phyloP scores from a whole-genome alignment of 1,139 yeast genomes.

The Lodderomyces pseudojiufengensis region DNA sequence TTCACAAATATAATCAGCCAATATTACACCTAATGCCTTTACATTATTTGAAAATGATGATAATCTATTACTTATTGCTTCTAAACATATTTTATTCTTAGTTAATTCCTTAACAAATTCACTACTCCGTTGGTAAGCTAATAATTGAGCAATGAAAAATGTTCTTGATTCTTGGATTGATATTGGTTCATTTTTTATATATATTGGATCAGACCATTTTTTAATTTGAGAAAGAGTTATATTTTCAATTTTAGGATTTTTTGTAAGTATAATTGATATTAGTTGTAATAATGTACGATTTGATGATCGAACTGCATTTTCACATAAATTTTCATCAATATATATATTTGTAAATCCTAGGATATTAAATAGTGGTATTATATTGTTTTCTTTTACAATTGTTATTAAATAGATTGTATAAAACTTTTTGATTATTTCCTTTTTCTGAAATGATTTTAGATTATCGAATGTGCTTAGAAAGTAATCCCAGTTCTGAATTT shows the following conservation, averaged over 20 bases:
- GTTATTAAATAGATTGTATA: slow-evolving; percentile 6
- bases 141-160: slow-evolving; percentile 26
- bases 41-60: slow-evolving; percentile 39
- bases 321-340: slow-evolving; percentile 17
- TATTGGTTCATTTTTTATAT: slow-evolving; percentile 32
- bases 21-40: slow-evolving; percentile 40
- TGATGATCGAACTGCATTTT: slow-evolving; percentile 8
- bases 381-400: slow-evolving; percentile 5
- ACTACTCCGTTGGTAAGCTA: slow-evolving; percentile 19
- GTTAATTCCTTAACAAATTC: slow-evolving; percentile 19
- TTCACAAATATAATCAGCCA: slow-evolving; percentile 45
- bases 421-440: slow-evolving; percentile 15
- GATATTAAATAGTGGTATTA: slow-evolving; percentile 10
- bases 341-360: slow-evolving; percentile 13
- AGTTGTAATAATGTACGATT: slow-evolving; percentile 9
- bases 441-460: slow-evolving; percentile 30
- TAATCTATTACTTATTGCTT: slow-evolving; percentile 44
- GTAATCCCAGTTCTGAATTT: slow-evolving; percentile 17
- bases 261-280: slow-evolving; percentile 10
- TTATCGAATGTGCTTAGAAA: slow-evolving; percentile 16
- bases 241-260: slow-evolving; percentile 8
- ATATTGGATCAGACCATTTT: slow-evolving; percentile 29
- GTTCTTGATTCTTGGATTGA: slow-evolving; percentile 33
- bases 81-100: slow-evolving; percentile 29
- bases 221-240: slow-evolving; percentile 15